Evolutionary conservation across 2,329 filamentous ascomycete genomes (phyloP), one percentile per base, ranked within the genome.

Genomic region (Aspergillus sp.): DNA sequence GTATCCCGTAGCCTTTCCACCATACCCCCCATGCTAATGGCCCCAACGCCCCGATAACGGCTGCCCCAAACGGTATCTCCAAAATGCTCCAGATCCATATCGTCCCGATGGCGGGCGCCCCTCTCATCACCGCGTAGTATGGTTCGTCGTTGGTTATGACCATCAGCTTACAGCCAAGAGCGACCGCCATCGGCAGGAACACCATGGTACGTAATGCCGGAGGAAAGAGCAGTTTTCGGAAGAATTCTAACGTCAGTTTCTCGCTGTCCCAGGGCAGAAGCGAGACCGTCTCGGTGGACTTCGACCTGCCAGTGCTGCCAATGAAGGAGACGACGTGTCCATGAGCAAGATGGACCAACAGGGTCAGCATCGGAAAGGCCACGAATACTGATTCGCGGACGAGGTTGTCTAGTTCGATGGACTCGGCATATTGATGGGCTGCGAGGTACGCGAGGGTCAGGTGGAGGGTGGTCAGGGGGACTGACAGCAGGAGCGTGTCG

Each of bases 51-150:
- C 83, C 86, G n/a, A 79, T 69, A 23, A 89, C 78, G 0, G 90
- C 91, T 70, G 85, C 87, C 0, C 81, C 70, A 43, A 96, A 79
- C 58, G 91, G 84, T 78, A 97, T 84, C 79, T 99, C 95, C 50
- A 98, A 84, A 21, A 98, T 89, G 32, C 90, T 87, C 92, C 94
- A 98, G 4, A 98, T 85, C 93, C 94, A 98, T 17, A 98, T 76
- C 43, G 91, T 94, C 0, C 92, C 95, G 13, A 97, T 75, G 5
- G 92, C 88, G n/a, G 95, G 95, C 0, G 92, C 90, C 64, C 87
- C 88, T 80, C 97, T 96, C 91, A 98, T 93, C 19, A 96, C 88
- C 6, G 90, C 90, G 67, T 96, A 87, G 70, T 97, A 98, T 4
- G 89, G 87, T 65, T 88, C 86, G 30, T 81, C 84, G 70, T 97